These are phyloP conservation scores for Phaffia tasmanica DNA, from an alignment of 768 basidiomycete species.

Conservation along the genomic window DNA sequence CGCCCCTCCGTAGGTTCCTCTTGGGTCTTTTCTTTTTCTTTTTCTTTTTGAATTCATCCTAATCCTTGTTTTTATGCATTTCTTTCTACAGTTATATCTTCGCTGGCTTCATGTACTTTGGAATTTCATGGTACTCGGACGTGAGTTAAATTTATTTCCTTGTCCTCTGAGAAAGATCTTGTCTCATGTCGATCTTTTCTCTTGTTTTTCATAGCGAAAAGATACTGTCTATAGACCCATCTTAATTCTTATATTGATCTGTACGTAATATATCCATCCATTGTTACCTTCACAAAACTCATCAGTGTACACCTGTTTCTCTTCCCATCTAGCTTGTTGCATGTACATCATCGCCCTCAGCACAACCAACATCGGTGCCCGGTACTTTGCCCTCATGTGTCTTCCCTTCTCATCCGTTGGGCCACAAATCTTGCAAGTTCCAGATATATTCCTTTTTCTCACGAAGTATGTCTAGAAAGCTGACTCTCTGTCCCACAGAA, in stretches of 20 bases:
- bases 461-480: background rate
- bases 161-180: background rate
- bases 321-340: constrained; percentile 8
- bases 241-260: constrained; percentile 26
- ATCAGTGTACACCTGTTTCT: background rate
- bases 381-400: constrained; percentile 32
- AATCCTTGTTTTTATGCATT: background rate
- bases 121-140: constrained; percentile 27
- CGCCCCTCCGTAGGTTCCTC: constrained; percentile 28
- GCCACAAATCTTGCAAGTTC: constrained; percentile 29
- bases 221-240: constrained; percentile 30
- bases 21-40: background rate
- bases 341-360: constrained; percentile 31
- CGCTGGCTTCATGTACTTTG: constrained; percentile 29
- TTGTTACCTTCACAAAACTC: background rate
- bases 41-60: too few relatives aligned
- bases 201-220: constrained; percentile 10
- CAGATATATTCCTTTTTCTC: background rate
- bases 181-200: background rate
- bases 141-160: constrained; percentile 13
- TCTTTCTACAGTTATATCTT: constrained; percentile 15
- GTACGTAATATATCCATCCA: background rate
- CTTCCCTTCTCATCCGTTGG: constrained; percentile 30
- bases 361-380: constrained; percentile 28
- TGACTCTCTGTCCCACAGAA: background rate